Base-by-base conservation (phyloP, 768 basidiomycete genomes). In the Russula emetica region DNA sequence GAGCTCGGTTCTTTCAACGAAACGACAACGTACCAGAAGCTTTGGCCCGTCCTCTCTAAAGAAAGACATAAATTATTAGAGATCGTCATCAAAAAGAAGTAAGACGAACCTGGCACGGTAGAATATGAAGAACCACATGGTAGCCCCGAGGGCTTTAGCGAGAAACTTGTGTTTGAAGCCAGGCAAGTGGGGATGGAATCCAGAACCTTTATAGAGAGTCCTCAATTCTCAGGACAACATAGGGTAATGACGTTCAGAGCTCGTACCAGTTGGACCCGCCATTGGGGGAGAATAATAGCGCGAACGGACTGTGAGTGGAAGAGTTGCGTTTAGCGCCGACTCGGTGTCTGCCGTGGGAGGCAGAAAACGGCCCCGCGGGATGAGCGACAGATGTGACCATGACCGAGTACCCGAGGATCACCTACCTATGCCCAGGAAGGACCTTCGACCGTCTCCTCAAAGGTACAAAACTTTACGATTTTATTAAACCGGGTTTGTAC, bases 81-180 rank as follows among this genome's bases (percentile, higher is more conserved):
- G 50, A 16, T 24, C 26, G 51, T 6, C 20, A 10, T n/a, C n/a
- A 47, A 58, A 30, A 66, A 42, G 14, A 65, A 52, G 10, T 1
- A 20, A 28, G 53, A 80, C 88, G 72, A 71, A 96, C 94, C 93
- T 81, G 67, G 90, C 88, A 61, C 94, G 86, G 77, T 95, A 97
- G 80, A 97, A 96, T 73, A 97, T 94, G 80, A 94, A 97, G 84
- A 96, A 96, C 94, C 94, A 97, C 94, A 97, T 96, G 28, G 86
- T 83, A 38, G 94, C 94, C 55, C 94, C 94, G 51, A 97, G 79
- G 64, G 84, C 85, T 76, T 94, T 94, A 30, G 89, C 83, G 34
- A 95, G 80, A 74, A 92, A 85, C 63, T 82, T 83, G 75, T 94
- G 85, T 71, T 80, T 83, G 70, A 84, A 80, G 14, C 88, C 85